These are phyloP conservation scores for Pseudogymnoascus sp. DNA, from an alignment of 2,329 filamentous ascomycete genomes.

Conservation along the genomic window DNA sequence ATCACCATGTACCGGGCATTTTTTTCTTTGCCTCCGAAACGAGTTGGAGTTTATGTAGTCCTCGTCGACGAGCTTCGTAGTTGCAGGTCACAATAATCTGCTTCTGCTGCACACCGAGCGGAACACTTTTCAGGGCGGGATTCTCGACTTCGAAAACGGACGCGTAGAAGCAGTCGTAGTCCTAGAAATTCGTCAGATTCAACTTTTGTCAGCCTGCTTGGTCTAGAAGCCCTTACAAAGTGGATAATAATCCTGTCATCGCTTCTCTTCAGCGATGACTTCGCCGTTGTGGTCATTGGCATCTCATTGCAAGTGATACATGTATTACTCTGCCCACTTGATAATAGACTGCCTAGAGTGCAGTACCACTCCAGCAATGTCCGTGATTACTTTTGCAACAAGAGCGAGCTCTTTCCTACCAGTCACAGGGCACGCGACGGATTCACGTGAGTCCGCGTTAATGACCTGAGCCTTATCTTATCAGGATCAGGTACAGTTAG, in stretches of 20 bases:
- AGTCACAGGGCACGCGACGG: background rate
- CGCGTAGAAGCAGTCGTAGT: constrained; percentile 92
- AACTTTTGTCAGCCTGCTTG: constrained; percentile 17
- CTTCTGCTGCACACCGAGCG: constrained; percentile 84
- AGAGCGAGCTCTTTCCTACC: background rate
- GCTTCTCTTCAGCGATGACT: constrained; percentile 35
- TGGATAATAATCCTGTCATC: constrained; percentile 70
- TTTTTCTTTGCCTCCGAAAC: constrained; percentile 71
- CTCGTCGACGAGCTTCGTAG: constrained; percentile 74
- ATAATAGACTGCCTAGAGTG: background rate
- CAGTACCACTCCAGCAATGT: background rate
- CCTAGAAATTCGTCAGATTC: constrained; percentile 36
- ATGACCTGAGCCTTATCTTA: constrained; percentile 2
- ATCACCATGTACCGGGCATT: constrained; percentile 82
- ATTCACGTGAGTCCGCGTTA: constrained; percentile 7
- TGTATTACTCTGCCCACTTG: background rate
- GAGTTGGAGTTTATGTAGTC: constrained; percentile 75
- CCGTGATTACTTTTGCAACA: background rate
- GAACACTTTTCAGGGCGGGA: constrained; percentile 63
- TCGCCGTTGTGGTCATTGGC: background rate
- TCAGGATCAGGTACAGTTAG: background rate
- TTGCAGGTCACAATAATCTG: constrained; percentile 91
- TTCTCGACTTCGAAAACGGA: constrained; percentile 76
- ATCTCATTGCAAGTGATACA: constrained; percentile 2
- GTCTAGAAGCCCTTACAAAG: constrained; percentile 50